phyloP scores from a whole-genome alignment of 495 filamentous ascomycete species.

The Hyaloscypha finlandica region DNA sequence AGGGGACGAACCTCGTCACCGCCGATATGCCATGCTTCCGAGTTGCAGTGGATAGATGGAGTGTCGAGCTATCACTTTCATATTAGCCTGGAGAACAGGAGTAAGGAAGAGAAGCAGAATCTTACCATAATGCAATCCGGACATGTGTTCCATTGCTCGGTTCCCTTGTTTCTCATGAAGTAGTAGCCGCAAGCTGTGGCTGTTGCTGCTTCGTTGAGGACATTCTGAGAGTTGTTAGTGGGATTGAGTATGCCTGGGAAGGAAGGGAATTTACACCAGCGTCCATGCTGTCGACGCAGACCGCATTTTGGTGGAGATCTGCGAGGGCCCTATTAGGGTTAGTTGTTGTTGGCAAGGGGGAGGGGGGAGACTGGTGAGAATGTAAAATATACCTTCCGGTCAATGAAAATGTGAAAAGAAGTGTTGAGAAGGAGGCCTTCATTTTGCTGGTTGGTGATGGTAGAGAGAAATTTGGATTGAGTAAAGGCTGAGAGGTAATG shows the following conservation, averaged over 20 bases:
- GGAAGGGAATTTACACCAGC: not conserved
- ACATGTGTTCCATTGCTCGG: slow-evolving; percentile 13
- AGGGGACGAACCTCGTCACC: slow-evolving; percentile 5
- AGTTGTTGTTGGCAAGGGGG: not conserved
- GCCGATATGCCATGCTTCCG: slow-evolving; percentile 11
- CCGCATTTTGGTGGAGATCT: slow-evolving; percentile 11
- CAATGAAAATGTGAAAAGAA: not conserved
- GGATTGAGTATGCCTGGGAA: not conserved
- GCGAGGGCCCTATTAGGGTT: not conserved
- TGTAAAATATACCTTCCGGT: not conserved
- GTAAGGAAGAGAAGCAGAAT: not conserved
- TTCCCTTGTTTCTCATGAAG: slow-evolving; percentile 1
- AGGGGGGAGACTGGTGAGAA: not conserved
- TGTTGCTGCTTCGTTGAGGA: slow-evolving; percentile 10
- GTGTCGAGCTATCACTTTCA: not conserved
- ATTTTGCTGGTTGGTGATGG: not conserved
- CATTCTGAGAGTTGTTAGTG: not conserved
- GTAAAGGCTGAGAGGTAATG: not conserved
- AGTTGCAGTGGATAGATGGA: slow-evolving; percentile 1
- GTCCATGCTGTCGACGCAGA: not conserved
- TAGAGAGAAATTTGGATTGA: not conserved
- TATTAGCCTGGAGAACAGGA: not conserved
- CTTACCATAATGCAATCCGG: slow-evolving; percentile 18
- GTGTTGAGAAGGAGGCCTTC: too few species aligned
- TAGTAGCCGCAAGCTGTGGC: slow-evolving; percentile 10